Base-by-base conservation (phyloP, 2,329 filamentous ascomycete genomes). In the Monosporascus sp. region DNA sequence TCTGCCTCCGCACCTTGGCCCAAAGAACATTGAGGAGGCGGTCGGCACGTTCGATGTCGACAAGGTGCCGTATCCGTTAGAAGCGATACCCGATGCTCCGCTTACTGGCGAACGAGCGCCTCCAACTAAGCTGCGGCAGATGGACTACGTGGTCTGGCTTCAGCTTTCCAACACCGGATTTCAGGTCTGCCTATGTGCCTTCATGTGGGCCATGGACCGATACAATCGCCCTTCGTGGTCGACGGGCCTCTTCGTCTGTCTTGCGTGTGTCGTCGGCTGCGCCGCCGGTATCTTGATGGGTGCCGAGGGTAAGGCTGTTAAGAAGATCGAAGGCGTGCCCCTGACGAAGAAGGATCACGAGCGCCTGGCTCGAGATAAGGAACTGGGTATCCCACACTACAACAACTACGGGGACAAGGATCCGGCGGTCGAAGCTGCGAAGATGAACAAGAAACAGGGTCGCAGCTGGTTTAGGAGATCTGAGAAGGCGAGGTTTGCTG, bases 181-280 rank as follows among this genome's bases (percentile, higher is more conserved):
- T 45, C 91, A 96, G 68, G 78, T 78, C 40, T 78, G 83, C 19
- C 77, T 96, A 2, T 87, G 84, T 8, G 86, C 81, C 3, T 88
- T 91, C 72, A 95, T 96, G 91, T 95, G 89, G 88, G 85, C 82
- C 2, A 76, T 88, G 70, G 88, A 89, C 65, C 76, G 88, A 22
- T 86, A 85, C 63, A 72, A 87, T 22, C 77, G 91, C n/a, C 89
- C 91, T 0, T 80, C 81, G 22, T 95, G 89, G 89, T 81, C 85
- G 11, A 92, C 89, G 0, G 91, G 89, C 1, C 70, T 91, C 0
- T 90, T 94, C 64, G 87, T 96, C 19, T 87, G 81, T 2, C 66
- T 93, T 6, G 90, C 84, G 3, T 91, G 85, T 63, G 76, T 85
- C 20, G 83, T 87, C 5, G 87, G 86, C 7, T 87, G 79, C 17